Evolutionary conservation across 106 monocot species (phyloP).

Genomic region (Dioscorea dumetorum): DNA sequence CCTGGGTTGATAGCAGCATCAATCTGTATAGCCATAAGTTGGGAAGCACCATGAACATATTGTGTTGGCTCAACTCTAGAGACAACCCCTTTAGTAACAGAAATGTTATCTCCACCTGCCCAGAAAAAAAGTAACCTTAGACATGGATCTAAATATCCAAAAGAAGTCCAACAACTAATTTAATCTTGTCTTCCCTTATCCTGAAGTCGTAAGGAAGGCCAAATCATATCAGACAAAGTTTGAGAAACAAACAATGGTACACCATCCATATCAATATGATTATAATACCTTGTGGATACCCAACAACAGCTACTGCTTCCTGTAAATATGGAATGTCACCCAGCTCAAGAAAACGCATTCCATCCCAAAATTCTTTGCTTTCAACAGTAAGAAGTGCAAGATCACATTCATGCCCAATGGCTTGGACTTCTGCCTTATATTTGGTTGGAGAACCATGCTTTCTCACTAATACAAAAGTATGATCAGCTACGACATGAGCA

Average conservation of each 20-base stretch:
- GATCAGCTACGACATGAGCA: conserved; percentile 96
- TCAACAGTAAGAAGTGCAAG: conserved; percentile 86
- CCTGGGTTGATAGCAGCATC: conserved; percentile 99
- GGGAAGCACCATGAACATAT: conserved; percentile 96
- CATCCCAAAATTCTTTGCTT: conserved; percentile 97
- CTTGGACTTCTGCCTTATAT: conserved; percentile 88
- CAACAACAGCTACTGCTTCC: conserved; percentile 98
- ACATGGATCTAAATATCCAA: too few relatives aligned
- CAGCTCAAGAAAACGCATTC: conserved; percentile 79
- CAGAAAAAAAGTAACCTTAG: neutral
- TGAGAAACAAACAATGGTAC: neutral
- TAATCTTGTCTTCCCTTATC: too few relatives aligned
- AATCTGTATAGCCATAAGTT: conserved; percentile 99
- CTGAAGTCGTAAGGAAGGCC: too few relatives aligned
- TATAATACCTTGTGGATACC: conserved; percentile 89
- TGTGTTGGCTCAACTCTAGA: conserved; percentile 98
- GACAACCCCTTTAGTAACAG: conserved; percentile 98
- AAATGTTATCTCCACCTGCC: conserved; percentile 97
- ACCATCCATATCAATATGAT: neutral
- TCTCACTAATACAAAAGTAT: conserved; percentile 96
- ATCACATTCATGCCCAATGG: conserved; percentile 98
- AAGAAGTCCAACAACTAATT: neutral
- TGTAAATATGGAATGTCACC: conserved; percentile 97
- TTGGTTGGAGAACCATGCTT: conserved; percentile 98
- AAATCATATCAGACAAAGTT: too few relatives aligned